Evolutionary conservation across 163 green algal species (phyloP).

Genomic region (Scenedesmus sp.): DNA sequence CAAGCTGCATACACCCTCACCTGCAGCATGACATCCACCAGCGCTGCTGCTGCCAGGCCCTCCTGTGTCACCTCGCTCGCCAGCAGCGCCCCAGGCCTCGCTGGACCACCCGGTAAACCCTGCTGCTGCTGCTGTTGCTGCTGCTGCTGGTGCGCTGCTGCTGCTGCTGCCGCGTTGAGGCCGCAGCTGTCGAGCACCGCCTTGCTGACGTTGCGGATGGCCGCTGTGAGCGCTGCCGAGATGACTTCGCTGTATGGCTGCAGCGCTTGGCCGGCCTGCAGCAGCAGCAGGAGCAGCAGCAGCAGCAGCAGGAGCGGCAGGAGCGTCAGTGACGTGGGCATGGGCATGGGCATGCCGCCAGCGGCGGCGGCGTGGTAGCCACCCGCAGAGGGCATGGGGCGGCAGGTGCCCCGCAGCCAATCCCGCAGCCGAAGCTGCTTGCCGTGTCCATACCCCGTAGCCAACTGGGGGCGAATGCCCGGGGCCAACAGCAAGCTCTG

Average conservation of each 20-base stretch:
- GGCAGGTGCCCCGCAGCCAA: too few species aligned
- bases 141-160: background rate
- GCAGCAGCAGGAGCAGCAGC: background rate
- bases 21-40: constrained; percentile 78
- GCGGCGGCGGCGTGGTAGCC: too few species aligned
- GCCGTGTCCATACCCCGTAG: too few species aligned
- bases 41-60: constrained; percentile 62
- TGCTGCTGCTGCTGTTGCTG: constrained; percentile 36
- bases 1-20: background rate
- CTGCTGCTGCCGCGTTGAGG: background rate
- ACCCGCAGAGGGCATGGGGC: too few species aligned
- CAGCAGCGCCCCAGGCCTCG: background rate
- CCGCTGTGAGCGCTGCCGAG: constrained; percentile 28
- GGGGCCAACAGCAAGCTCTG: too few species aligned
- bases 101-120: constrained; percentile 1
- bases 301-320: background rate
- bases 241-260: constrained; percentile 63
- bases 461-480: too few species aligned
- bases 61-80: constrained; percentile 63
- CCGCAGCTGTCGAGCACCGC: constrained; percentile 27
- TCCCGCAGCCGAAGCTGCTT: too few species aligned
- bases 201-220: constrained; percentile 17
- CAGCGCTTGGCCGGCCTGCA: constrained; percentile 43
- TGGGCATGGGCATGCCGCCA: too few species aligned
- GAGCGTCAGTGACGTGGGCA: background rate